Evolutionary conservation across 768 basidiomycete species (phyloP).

Genomic region (Tulasnella sp.): DNA sequence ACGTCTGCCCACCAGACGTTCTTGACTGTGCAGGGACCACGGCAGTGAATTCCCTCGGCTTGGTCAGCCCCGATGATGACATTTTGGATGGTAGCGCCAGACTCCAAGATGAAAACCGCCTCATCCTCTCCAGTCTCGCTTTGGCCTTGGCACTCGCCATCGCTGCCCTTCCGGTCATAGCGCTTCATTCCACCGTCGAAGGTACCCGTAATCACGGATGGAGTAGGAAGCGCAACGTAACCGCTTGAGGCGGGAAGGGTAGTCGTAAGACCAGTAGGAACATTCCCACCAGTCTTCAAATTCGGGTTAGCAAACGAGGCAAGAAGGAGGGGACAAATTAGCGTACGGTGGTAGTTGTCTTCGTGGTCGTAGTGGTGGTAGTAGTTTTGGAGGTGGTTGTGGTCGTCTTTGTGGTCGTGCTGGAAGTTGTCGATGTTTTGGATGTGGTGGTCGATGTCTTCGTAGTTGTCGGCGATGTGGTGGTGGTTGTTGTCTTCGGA

Average conservation of each 20-base stretch:
- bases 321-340: neutral
- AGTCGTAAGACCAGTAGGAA: neutral
- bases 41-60: neutral
- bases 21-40: neutral
- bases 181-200: slow-evolving; percentile 26
- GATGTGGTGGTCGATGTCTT: neutral
- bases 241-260: neutral
- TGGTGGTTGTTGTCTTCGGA: neutral
- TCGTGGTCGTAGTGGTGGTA: neutral
- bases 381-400: neutral
- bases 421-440: neutral
- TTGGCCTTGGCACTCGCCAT: slow-evolving; percentile 15
- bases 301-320: neutral
- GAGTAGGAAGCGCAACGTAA: slow-evolving; percentile 4
- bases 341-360: neutral
- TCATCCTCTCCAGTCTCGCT: neutral
- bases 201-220: slow-evolving; percentile 17
- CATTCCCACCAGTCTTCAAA: neutral
- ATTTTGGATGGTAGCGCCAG: neutral
- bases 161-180: slow-evolving; percentile 22
- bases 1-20: neutral
- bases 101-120: neutral
- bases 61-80: neutral
- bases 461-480: neutral
- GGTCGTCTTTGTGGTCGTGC: neutral